phyloP scores from a whole-genome alignment of 192 early-diverging fungal species.

The Rhizophlyctis rosea region DNA sequence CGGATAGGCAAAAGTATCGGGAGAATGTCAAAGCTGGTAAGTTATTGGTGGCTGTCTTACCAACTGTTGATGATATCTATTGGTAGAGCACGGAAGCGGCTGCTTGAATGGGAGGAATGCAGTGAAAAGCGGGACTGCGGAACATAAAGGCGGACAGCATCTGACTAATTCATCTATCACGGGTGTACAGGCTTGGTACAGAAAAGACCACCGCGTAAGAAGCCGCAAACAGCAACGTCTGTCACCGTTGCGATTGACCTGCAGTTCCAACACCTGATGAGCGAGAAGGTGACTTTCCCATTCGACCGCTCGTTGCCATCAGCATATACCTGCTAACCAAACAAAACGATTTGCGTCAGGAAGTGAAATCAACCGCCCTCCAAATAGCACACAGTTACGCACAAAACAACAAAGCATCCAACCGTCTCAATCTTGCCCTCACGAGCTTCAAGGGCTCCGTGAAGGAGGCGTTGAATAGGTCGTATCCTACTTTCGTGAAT shows the following conservation, averaged over 20 bases:
- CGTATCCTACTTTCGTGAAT: conserved; percentile 37
- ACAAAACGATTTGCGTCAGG: conserved; percentile 58
- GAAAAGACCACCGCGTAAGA: conserved; percentile 18
- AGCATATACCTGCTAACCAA: conserved; percentile 19
- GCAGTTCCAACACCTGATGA: conserved; percentile 70
- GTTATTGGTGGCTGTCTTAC: conserved; percentile 7
- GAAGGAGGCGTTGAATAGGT: conserved; percentile 42
- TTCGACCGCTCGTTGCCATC: not conserved
- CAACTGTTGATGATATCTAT: not conserved
- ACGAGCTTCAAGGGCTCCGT: conserved; percentile 58
- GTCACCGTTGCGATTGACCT: conserved; percentile 75
- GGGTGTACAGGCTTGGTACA: conserved; percentile 40
- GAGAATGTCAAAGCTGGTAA: conserved; percentile 12
- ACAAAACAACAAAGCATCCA: conserved; percentile 54
- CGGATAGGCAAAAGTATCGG: conserved; percentile 4
- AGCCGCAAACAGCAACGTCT: conserved; percentile 42
- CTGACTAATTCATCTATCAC: conserved; percentile 23
- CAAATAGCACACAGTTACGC: conserved; percentile 78
- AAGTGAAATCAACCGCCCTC: conserved; percentile 43
- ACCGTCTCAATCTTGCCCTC: conserved; percentile 54
- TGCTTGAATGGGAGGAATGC: conserved; percentile 18
- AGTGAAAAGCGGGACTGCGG: conserved; percentile 38
- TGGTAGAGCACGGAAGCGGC: not conserved
- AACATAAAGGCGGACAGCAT: not conserved
- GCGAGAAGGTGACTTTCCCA: conserved; percentile 49